Base-by-base conservation (phyloP, 2,329 filamentous ascomycete genomes). In the Nothopassalora personata region DNA sequence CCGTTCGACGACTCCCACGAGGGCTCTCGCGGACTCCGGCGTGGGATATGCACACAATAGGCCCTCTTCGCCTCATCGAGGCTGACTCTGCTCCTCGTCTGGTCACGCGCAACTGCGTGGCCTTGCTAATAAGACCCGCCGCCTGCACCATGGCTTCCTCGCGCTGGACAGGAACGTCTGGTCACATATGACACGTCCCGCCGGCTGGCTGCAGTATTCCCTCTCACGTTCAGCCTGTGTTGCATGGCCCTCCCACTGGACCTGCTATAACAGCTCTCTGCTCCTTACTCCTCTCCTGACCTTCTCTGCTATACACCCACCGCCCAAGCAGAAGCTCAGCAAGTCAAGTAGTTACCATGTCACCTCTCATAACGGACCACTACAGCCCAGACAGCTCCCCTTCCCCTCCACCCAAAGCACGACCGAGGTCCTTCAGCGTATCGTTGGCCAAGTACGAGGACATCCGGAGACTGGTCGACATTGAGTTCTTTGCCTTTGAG, bases 401-500 rank as follows among this genome's bases (percentile, higher is more conserved):
- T n/a, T 63, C 63, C 4, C 57, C 66, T 4, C 56, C 59, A 50
- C 60, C 61, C 39, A 59, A 57, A 19, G 48, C 63, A 27, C 60
- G 64, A 15, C 53, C 64, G 19, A 48, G 39, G 13, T 59, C 61
- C 46, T 71, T 68, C 60, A 48, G 56, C 11, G 57, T 70, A 34
- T 54, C 60, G 9, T 54, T 57, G 31, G 70, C 68, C 36, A 60
- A 61, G 31, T 59, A 60, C 31, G 60, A 65, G 15, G 70, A 72
- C 60, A 64, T 68, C 43, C 64, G 60, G n/a, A 63, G 64, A 31
- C 65, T 72, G 15, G 69, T 71, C 8, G 72, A 77, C 60, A 77
- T 77, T 49, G 75, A 79, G 60, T 79, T 79, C 61, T 71, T 75
- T 52, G 70, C 70, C 15, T 72, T 72, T 51, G 66, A 65, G 51